Percentiles rank a stretch among this genome's conserved stretches.
Conservation (phyloP, 1,139 yeast species). For the Scheffersomyces cryptocercus region DNA sequence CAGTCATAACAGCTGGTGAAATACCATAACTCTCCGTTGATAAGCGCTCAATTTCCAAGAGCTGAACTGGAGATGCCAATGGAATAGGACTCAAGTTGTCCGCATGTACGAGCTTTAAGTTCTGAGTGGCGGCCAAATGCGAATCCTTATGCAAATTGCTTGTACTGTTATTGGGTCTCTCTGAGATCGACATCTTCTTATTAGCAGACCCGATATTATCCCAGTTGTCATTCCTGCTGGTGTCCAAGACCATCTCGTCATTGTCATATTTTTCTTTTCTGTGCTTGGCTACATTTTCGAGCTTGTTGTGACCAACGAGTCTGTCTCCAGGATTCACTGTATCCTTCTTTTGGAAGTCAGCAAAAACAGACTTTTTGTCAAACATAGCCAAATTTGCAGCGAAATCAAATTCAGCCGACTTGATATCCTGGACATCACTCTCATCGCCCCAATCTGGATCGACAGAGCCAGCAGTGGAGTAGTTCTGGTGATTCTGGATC, state of each 20-base stretch:
- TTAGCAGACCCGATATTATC: conserved; percentile 39
- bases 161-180: conserved; percentile 7
- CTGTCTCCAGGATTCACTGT: conserved; percentile 60
- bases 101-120: conserved; percentile 21
- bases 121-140: conserved; percentile 7
- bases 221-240: conserved; percentile 56
- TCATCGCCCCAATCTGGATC: conserved; percentile 52
- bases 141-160: conserved; percentile 2
- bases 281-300: conserved; percentile 28
- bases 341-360: conserved; percentile 70
- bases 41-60: conserved; percentile 74
- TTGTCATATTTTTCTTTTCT: conserved; percentile 57
- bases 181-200: conserved; percentile 1
- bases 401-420: conserved; percentile 78
- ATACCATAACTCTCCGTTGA: conserved; percentile 56
- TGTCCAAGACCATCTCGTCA: conserved; percentile 72
- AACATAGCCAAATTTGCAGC: conserved; percentile 80
- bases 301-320: conserved; percentile 74
- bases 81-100: conserved; percentile 42
- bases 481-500: background rate
- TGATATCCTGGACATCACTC: conserved; percentile 47
- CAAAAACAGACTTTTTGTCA: conserved; percentile 79
- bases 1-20: conserved; percentile 52
- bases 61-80: conserved; percentile 76
- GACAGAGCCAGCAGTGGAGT: conserved; percentile 9